Base-by-base conservation (phyloP, 805 yeast species). In the Hanseniaspora valbyensis region DNA sequence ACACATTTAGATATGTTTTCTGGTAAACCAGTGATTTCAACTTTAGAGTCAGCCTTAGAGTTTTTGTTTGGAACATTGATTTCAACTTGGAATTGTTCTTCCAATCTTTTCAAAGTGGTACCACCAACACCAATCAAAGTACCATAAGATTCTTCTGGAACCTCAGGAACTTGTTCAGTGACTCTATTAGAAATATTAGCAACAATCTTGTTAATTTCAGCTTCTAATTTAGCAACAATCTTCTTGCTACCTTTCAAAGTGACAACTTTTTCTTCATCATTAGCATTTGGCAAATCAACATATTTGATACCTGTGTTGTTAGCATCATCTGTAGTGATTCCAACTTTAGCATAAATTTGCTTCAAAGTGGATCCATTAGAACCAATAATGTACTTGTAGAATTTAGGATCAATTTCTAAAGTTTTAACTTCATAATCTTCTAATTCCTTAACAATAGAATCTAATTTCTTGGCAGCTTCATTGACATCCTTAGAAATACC, bases 81-180 rank as follows among this genome's bases (percentile, higher is more conserved):
- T 25, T 65, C 61, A 44, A 85, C 89, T 13, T 71, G 69, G 64
- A 74, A 84, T 59, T 82, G 85, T 14, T 75, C 69, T 68, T 87
- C 90, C 55, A 87, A 65, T 10, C 76, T 70, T 57, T 82, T 81
- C 66, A 90, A 85, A 53, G 75, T 74, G 12, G 77, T 60, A 40
- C 97, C 96, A 52, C 79, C 78, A 34, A 87, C 79, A 36, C 97
- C 97, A 64, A 90, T 77, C 46, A 90, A 61, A 9, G 78, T 72
- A 58, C 86, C 76, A 59, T 85, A 90, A 61, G 81, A 82, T 53
- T 78, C 82, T 61, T 78, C 77, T 37, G 92, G 77, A 58, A 90
- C 71, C 14, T 71, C 78, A 52, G 74, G 58, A 34, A 69, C 73
- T 55, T 72, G 81, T 18, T 48, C 42, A 36, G 70, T 66, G 44